Evolutionary conservation across 306 rosid species (phyloP).

Genomic region (Vigna angularis): DNA sequence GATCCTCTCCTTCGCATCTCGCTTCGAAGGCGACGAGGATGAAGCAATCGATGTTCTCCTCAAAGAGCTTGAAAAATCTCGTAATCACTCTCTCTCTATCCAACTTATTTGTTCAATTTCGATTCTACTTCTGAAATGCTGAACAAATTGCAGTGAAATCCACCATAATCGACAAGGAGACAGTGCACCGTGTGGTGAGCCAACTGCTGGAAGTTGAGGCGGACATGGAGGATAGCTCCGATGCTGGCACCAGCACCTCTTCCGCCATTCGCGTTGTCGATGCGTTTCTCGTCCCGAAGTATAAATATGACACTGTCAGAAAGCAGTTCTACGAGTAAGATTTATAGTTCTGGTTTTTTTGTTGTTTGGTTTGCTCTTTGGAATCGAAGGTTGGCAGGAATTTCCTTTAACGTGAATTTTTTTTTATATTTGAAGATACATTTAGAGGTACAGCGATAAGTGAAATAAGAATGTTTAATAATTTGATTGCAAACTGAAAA

Average conservation of each 20-base stretch:
- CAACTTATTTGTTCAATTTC: not conserved
- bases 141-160: constrained; percentile 68
- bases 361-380: constrained; percentile 2
- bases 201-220: constrained; percentile 61
- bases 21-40: constrained; percentile 60
- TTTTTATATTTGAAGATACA: not conserved
- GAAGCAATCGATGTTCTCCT: constrained; percentile 74
- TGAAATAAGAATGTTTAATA: not conserved
- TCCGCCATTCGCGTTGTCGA: constrained; percentile 62
- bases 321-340: constrained; percentile 73
- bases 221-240: constrained; percentile 43
- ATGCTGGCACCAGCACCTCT: not conserved
- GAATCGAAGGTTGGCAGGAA: not conserved
- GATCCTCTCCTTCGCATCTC: constrained; percentile 72
- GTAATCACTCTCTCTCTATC: constrained; percentile 40
- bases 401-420: not conserved
- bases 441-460: not conserved
- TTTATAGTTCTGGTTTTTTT: not conserved
- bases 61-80: constrained; percentile 59
- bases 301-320: constrained; percentile 70
- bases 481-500: not conserved
- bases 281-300: constrained; percentile 65
- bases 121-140: not conserved
- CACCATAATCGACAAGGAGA: constrained; percentile 66
- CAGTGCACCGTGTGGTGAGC: constrained; percentile 62